Evolutionary conservation across 164 flowering plant genomes (phyloP), one percentile per base, ranked within the genome.

Genomic region (Kalanchoe fedtschenkoi): DNA sequence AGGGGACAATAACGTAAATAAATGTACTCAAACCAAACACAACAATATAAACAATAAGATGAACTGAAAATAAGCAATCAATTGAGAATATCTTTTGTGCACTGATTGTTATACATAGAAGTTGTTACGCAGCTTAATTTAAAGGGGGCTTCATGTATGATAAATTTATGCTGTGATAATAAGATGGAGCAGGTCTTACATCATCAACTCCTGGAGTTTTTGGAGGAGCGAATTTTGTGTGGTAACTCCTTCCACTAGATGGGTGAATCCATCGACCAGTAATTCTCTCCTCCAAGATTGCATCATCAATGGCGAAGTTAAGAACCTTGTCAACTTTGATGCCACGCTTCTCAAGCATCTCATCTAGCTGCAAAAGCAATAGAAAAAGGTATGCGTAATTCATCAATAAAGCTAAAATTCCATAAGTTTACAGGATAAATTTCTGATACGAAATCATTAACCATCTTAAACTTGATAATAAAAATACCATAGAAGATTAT

Each of bases 251-350:
- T n/a, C n/a, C n/a, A n/a, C n/a, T n/a, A n/a, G n/a, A 75, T 43
- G 95, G 95, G 62, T 92, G 98, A 63, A 92, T 80, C 96, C 96
- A 88, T 32, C 98, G 91, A 17, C 98, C 98, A 68, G 97, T 90
- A 60, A 92, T 90, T 71, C 98, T 84, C 80, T 92, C 98, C 75
- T 90, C 98, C 79, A 92, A 80, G 42, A 92, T 77, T 35, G 89
- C 68, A 80, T 92, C 98, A 76, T 90, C 97, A 78, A 92, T 80
- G 1, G 88, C 86, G 82, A 92, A 92, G 74, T 92, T 82, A 26
- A 92, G 93, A 63, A 93, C 97, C 73, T 88, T 93, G 71, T 92
- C 98, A 78, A 92, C 68, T 78, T 82, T 89, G 39, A 63, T 69
- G 47, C 98, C 98, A 70, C 78, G 77, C 65, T 80, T 85, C 54